These are phyloP conservation scores for Backusella luteola DNA, from an alignment of 192 early-diverging fungal species.

Conservation along the genomic window DNA sequence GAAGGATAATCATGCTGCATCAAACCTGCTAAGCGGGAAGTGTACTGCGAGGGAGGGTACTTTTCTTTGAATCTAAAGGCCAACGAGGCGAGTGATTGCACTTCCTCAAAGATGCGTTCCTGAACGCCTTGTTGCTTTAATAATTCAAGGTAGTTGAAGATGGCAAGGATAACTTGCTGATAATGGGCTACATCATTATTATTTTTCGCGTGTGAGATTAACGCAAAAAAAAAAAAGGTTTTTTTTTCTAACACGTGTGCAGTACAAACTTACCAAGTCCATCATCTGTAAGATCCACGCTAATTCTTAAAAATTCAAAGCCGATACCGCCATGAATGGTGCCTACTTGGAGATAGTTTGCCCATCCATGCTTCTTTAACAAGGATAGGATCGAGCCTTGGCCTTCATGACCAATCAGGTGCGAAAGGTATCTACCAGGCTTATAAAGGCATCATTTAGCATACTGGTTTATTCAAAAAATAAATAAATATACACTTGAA, in stretches of 20 bases:
- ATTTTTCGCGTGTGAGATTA: slow-evolving; percentile 39
- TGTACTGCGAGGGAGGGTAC: slow-evolving; percentile 56
- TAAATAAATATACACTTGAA: no score
- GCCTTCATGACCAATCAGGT: slow-evolving; percentile 91
- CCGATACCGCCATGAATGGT: slow-evolving; percentile 41
- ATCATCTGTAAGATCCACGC: slow-evolving; percentile 70
- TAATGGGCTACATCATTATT: slow-evolving; percentile 66
- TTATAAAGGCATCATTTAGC: slow-evolving; percentile 20
- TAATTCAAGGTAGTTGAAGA: slow-evolving; percentile 92
- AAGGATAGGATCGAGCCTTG: slow-evolving; percentile 81
- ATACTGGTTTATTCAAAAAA: no score
- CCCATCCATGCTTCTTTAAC: slow-evolving; percentile 91
- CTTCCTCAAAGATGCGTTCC: slow-evolving; percentile 84
- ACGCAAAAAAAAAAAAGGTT: slow-evolving; percentile 27
- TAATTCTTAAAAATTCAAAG: slow-evolving; percentile 74
- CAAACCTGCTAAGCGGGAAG: slow-evolving; percentile 62
- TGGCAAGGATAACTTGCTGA: slow-evolving; percentile 60
- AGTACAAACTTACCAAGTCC: slow-evolving; percentile 61
- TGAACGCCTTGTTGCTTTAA: slow-evolving; percentile 63
- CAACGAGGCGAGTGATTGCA: slow-evolving; percentile 42
- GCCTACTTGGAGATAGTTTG: slow-evolving; percentile 68
- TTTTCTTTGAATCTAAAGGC: slow-evolving; percentile 76
- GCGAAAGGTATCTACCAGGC: slow-evolving; percentile 76
- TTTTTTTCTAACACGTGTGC: slow-evolving; percentile 41
- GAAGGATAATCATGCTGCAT: slow-evolving; percentile 78